Conservation (phyloP, 2,329 filamentous ascomycete species). For the Alternaria triticina region DNA sequence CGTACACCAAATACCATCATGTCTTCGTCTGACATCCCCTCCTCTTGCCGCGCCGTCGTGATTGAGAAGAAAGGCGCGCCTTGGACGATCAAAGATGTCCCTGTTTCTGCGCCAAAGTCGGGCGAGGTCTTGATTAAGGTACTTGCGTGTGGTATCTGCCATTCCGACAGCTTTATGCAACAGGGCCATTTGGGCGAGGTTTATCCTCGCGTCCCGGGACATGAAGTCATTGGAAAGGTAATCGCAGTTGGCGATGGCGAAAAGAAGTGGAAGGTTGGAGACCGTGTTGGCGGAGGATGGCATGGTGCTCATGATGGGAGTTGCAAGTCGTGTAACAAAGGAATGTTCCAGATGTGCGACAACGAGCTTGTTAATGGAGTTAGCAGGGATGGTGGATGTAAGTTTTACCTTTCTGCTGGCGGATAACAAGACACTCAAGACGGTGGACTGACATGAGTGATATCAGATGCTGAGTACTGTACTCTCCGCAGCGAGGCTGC, state of each 20-base stretch:
- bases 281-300: constrained; percentile 72
- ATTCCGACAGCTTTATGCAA: constrained; percentile 60
- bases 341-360: constrained; percentile 72
- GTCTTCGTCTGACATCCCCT: constrained; percentile 52
- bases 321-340: constrained; percentile 69
- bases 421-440: not conserved
- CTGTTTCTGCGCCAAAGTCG: constrained; percentile 61
- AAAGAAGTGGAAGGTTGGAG: constrained; percentile 66
- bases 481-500: constrained; percentile 66
- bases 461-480: constrained; percentile 64
- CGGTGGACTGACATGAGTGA: not conserved
- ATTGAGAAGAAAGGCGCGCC: constrained; percentile 61
- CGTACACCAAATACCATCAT: not conserved
- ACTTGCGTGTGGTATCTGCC: constrained; percentile 74
- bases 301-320: constrained; percentile 69
- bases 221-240: constrained; percentile 74
- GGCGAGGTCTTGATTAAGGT: constrained; percentile 74
- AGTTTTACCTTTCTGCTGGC: constrained; percentile 14
- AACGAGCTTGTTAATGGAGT: constrained; percentile 70
- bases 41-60: constrained; percentile 71
- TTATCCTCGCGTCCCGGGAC: constrained; percentile 68
- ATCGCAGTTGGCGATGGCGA: constrained; percentile 66
- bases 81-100: constrained; percentile 65
- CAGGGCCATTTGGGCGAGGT: constrained; percentile 25
- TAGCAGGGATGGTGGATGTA: constrained; percentile 69